Base-by-base conservation (phyloP, 1,284 basidiomycete species). In the Pseudozyma thailandica region DNA sequence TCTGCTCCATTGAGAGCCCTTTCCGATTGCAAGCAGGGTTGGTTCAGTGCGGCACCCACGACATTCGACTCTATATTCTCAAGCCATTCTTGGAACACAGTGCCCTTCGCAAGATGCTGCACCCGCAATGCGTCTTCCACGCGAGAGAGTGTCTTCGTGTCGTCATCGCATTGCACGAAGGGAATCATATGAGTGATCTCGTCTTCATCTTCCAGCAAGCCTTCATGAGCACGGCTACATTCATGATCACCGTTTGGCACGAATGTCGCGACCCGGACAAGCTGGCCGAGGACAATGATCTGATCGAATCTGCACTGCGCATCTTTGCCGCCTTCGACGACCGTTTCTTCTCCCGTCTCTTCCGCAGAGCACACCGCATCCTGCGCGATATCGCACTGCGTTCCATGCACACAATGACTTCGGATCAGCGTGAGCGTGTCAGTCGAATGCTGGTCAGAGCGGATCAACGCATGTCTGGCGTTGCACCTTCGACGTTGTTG, bases 211-310 rank as follows among this genome's bases (percentile, higher is more conserved):
- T 79, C 31, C 70, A 74, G 39, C 77, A 79, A 41, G 75, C 70
- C 5, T 78, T 77, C 44, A 72, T 78, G 71, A 68, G 62, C 46
- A 70, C 76, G 16, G 69, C 74, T 6, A 79, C 77, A 1, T 79
- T 79, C 60, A 72, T 79, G 66, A 74, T 79, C 53, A 79, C 77
- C 6, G 72, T 79, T 3, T 79, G 77, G 77, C 76, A 79, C 54
- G 64, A 65, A 25, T 63, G 62, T n/a, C 65, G 55, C 50, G 58
- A 69, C 18, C 46, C 43, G 10, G 71, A 66, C 12, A 50, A 53
- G 42, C 52, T 73, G 37, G 60, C 70, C 30, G 60, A 66, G 31
- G 77, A 79, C 48, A 69, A 70, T 27, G 61, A 72, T 30, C 54
- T 79, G 47, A 58, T 79, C 23, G 75, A 78, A 41, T 64, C 57